Evolutionary conservation across 768 basidiomycete genomes (phyloP).

Genomic region (Coprinopsis marcescibilis): DNA sequence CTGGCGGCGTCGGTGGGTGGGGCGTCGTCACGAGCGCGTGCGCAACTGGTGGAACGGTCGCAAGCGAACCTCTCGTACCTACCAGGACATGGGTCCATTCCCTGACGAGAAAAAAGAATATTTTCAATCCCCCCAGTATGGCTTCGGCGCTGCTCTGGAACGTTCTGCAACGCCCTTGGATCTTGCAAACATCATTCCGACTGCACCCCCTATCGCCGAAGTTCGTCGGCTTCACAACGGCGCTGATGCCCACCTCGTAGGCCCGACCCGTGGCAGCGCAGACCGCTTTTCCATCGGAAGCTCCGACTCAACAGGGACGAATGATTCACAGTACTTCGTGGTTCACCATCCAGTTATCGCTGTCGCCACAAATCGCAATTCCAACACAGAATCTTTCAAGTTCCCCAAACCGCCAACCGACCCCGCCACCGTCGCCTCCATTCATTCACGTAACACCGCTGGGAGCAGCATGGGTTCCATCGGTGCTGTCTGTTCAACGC

Average conservation of each 20-base stretch:
- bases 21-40: conserved; percentile 38
- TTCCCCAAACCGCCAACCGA: conserved; percentile 59
- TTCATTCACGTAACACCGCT: conserved; percentile 4
- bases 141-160: conserved; percentile 60
- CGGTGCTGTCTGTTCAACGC: conserved; percentile 2
- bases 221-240: conserved; percentile 31
- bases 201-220: conserved; percentile 51
- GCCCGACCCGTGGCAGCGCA: conserved; percentile 11
- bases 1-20: conserved; percentile 40
- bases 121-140: conserved; percentile 35
- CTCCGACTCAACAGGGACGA: conserved; percentile 23
- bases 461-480: neutral
- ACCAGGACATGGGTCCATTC: conserved; percentile 20
- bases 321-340: conserved; percentile 32
- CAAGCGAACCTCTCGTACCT: conserved; percentile 18
- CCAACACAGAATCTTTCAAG: conserved; percentile 59
- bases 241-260: neutral
- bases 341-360: conserved; percentile 50
- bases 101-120: neutral
- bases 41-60: conserved; percentile 40
- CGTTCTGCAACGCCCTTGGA: conserved; percentile 24
- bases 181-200: conserved; percentile 25
- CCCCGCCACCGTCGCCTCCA: neutral
- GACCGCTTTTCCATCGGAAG: conserved; percentile 36
- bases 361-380: conserved; percentile 32